phyloP scores from a whole-genome alignment of 176 grass and related monocot genomes.

The Ensete ventricosum region DNA sequence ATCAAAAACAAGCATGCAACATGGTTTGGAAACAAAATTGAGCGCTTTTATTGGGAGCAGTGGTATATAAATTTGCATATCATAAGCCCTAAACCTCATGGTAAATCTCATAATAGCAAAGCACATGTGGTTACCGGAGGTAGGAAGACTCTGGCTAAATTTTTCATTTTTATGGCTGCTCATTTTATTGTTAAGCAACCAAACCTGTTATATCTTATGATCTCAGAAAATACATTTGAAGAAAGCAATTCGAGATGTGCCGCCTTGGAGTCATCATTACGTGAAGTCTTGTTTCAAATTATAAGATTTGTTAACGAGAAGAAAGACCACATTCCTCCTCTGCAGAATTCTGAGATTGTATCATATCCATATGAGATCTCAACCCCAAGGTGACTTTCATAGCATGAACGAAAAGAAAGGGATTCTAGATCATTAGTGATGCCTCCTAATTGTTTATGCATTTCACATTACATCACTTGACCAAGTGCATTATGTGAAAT shows the following conservation, averaged over 20 bases:
- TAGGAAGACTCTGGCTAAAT: constrained; percentile 12
- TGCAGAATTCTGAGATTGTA: constrained; percentile 48
- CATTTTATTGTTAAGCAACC: not conserved
- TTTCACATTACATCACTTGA: not conserved
- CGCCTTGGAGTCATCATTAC: constrained; percentile 41
- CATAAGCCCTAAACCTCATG: constrained; percentile 42
- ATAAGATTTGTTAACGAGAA: constrained; percentile 91
- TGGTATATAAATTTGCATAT: constrained; percentile 83
- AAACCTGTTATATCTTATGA: constrained; percentile 11
- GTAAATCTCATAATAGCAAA: constrained; percentile 55
- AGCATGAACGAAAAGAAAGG: not conserved
- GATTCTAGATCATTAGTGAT: not conserved
- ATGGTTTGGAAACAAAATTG: constrained; percentile 81
- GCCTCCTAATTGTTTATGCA: not conserved
- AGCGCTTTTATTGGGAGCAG: constrained; percentile 80
- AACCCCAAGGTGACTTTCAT: constrained; percentile 58
- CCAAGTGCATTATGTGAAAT: constrained; percentile 10
- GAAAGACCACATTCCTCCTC: constrained; percentile 73
- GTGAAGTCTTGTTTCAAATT: constrained; percentile 80
- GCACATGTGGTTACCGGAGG: constrained; percentile 37
- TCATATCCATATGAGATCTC: constrained; percentile 87
- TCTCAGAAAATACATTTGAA: constrained; percentile 56
- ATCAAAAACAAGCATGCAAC: constrained; percentile 64
- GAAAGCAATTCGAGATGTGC: constrained; percentile 59
- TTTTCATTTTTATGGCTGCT: not conserved